phyloP scores from a whole-genome alignment of 192 early-diverging fungal species.

The Backusella westeae region DNA sequence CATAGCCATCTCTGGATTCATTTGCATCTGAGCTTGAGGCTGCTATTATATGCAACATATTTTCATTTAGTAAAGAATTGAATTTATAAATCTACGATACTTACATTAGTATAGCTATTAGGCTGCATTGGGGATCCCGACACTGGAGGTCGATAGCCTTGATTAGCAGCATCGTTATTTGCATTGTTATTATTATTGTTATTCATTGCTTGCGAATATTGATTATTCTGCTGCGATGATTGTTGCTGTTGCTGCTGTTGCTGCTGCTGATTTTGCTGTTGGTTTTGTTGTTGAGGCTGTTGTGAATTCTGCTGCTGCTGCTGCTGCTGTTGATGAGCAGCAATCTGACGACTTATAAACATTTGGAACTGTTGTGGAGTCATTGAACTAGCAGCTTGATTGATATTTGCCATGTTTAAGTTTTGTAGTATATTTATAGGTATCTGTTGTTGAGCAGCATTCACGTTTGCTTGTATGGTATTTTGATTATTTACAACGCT shows the following conservation, averaged over 20 bases:
- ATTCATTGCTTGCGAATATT: not conserved
- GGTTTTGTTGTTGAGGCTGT: no score
- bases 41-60: not conserved
- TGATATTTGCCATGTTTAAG: slow-evolving; percentile 14
- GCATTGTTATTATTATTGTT: not conserved
- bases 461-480: slow-evolving; percentile 10
- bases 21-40: not conserved
- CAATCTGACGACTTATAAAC: slow-evolving; percentile 4
- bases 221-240: not conserved
- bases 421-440: slow-evolving; percentile 20
- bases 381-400: slow-evolving; percentile 14
- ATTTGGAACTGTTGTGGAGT: slow-evolving; percentile 19
- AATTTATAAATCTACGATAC: not conserved
- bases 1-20: slow-evolving; percentile 5
- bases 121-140: slow-evolving; percentile 14
- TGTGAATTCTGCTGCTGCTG: no score
- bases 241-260: not conserved
- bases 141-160: not conserved
- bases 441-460: slow-evolving; percentile 20
- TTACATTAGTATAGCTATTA: slow-evolving; percentile 3
- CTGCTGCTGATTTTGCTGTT: not conserved
- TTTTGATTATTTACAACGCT: slow-evolving; percentile 2
- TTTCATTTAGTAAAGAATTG: not conserved
- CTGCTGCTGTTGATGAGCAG: slow-evolving; percentile 15
- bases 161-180: not conserved